Conservation (phyloP, 1,284 basidiomycete species). For the Coriolopsis trogii region DNA sequence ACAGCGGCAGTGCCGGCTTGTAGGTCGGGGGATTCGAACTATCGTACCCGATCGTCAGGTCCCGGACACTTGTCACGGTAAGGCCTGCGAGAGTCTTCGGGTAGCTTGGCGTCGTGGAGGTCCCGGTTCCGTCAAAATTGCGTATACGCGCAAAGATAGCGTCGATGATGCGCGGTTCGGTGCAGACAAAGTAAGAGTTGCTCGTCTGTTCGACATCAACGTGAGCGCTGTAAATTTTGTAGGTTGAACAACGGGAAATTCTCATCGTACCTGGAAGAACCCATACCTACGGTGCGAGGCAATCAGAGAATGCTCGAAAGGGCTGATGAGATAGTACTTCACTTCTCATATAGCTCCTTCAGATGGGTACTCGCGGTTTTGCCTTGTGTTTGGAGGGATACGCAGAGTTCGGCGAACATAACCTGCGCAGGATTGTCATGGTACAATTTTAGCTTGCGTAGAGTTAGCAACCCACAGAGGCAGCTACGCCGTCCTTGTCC, state of each 20-base stretch:
- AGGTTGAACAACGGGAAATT: no score
- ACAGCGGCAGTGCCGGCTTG: constrained; percentile 67
- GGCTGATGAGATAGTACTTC: constrained; percentile 18
- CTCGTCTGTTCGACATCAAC: no score
- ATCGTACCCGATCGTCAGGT: constrained; percentile 77
- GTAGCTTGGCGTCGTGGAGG: constrained; percentile 44
- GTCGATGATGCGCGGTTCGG: constrained; percentile 62
- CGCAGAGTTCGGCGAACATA: constrained; percentile 68
- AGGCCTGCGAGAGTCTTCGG: constrained; percentile 65
- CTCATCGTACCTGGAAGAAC: constrained; percentile 62
- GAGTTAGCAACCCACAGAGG: constrained; percentile 50
- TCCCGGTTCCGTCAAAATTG: constrained; percentile 48
- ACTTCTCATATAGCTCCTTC: constrained; percentile 68
- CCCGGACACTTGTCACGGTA: constrained; percentile 62
- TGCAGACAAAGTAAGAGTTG: constrained; percentile 83
- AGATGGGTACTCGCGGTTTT: constrained; percentile 60
- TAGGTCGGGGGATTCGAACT: constrained; percentile 69
- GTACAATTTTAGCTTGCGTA: neutral
- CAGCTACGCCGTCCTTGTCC: constrained; percentile 85
- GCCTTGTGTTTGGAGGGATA: constrained; percentile 50
- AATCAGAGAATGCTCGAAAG: neutral
- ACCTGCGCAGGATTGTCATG: constrained; percentile 41
- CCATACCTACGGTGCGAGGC: constrained; percentile 43
- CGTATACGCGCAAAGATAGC: constrained; percentile 70
- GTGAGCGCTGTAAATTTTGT: no score